phyloP scores from a whole-genome alignment of 306 rosid species.

The Citrullus mucosospermus region DNA sequence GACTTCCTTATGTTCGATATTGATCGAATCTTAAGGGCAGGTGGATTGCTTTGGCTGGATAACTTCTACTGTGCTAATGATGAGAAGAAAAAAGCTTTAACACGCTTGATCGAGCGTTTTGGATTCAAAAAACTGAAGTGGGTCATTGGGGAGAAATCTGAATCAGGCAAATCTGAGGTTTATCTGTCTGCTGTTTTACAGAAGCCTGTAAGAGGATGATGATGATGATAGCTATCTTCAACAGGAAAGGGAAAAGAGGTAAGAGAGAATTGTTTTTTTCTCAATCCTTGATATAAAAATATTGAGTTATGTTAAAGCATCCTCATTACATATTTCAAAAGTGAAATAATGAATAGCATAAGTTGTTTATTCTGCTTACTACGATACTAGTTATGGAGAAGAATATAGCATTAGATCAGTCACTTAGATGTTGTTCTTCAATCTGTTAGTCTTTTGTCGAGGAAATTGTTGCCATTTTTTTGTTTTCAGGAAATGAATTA shows the following conservation, averaged over 20 bases:
- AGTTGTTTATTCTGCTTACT: conserved; percentile 20
- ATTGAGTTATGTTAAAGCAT: conserved; percentile 24
- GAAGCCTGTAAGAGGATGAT: conserved; percentile 66
- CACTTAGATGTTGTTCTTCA: conserved; percentile 13
- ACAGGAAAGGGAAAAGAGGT: conserved; percentile 17
- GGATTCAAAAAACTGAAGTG: conserved; percentile 88
- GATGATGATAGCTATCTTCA: neutral
- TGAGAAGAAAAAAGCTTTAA: conserved; percentile 53
- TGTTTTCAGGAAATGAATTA: neutral
- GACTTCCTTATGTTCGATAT: conserved; percentile 87
- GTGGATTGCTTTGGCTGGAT: conserved; percentile 90
- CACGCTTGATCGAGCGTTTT: conserved; percentile 72
- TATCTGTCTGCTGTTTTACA: conserved; percentile 76
- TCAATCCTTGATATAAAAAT: conserved; percentile 3
- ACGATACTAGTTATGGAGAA: conserved; percentile 29
- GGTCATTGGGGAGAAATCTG: conserved; percentile 71
- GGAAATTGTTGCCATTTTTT: conserved; percentile 7
- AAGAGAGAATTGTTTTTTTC: conserved; percentile 16
- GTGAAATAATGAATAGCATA: conserved; percentile 29
- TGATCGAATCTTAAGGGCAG: conserved; percentile 60
- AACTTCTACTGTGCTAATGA: conserved; percentile 54
- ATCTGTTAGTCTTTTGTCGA: conserved; percentile 14
- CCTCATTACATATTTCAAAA: conserved; percentile 20
- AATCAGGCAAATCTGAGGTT: conserved; percentile 35
- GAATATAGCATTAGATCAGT: conserved; percentile 10